A percentile compares a stretch with the other conserved stretches of the same genome.
phyloP scores from a whole-genome alignment of 2,329 filamentous ascomycete genomes.

The Aspergillus novoparasiticus region DNA sequence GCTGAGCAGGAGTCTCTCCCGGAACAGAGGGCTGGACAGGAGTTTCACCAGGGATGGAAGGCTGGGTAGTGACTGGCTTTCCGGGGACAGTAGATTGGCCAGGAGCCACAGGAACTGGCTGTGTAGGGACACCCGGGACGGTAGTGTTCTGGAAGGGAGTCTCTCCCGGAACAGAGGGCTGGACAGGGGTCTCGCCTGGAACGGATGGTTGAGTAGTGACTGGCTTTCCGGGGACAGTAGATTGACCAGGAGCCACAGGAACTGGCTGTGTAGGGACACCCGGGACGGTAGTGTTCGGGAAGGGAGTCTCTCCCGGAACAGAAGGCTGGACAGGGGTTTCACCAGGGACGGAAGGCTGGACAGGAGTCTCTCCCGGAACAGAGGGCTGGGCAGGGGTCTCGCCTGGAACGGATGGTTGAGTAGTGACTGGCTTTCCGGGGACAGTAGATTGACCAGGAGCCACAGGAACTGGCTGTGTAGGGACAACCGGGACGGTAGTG shows the following conservation, averaged over 20 bases:
- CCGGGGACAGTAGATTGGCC: too few species aligned
- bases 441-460: slow-evolving; percentile 1
- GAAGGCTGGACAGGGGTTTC: slow-evolving; percentile 3
- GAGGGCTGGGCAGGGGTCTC: background rate
- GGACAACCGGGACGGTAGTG: slow-evolving; percentile 17
- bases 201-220: background rate
- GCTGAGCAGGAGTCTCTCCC: slow-evolving; percentile 9
- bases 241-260: slow-evolving; percentile 10
- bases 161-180: slow-evolving; percentile 11
- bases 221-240: background rate
- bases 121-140: too few species aligned
- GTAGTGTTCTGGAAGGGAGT: too few species aligned
- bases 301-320: slow-evolving; percentile 12
- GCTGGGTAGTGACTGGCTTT: too few species aligned
- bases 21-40: slow-evolving; percentile 6
- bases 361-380: slow-evolving; percentile 11
- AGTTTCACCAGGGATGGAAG: background rate
- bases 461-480: slow-evolving; percentile 18
- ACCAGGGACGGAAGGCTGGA: background rate
- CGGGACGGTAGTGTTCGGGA: slow-evolving; percentile 21
- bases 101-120: too few species aligned
- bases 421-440: too few species aligned
- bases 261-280: slow-evolving; percentile 16
- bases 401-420: too few species aligned
- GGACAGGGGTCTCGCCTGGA: slow-evolving; percentile 6